phyloP scores from a whole-genome alignment of 495 filamentous ascomycete genomes.

The Neurospora sp. region DNA sequence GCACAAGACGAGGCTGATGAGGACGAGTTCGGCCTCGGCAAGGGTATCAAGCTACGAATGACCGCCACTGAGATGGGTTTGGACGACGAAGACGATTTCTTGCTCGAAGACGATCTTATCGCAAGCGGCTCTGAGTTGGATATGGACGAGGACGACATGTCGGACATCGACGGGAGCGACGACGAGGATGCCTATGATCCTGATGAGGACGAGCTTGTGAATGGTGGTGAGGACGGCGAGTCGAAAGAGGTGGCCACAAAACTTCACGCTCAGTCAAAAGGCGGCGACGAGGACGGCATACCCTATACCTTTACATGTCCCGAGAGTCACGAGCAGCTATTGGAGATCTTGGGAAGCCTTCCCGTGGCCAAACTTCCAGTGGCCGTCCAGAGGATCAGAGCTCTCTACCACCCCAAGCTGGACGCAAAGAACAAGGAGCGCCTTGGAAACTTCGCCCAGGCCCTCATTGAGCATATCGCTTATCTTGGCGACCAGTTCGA shows the following conservation, averaged over 20 bases:
- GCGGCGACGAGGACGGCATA: slow-evolving; percentile 40
- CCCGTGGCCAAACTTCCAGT: slow-evolving; percentile 55
- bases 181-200: slow-evolving; percentile 22
- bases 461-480: slow-evolving; percentile 69
- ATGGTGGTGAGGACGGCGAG: slow-evolving; percentile 46
- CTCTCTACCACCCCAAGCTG: slow-evolving; percentile 82
- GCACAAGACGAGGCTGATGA: slow-evolving; percentile 32
- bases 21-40: slow-evolving; percentile 44
- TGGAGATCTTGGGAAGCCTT: slow-evolving; percentile 51
- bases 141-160: slow-evolving; percentile 41
- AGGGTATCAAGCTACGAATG: slow-evolving; percentile 38
- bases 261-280: slow-evolving; percentile 15
- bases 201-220: slow-evolving; percentile 59
- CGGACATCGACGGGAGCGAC: slow-evolving; percentile 45
- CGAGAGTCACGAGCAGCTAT: slow-evolving; percentile 59
- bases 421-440: slow-evolving; percentile 73
- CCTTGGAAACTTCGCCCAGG: slow-evolving; percentile 59
- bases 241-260: slow-evolving; percentile 34
- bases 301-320: slow-evolving; percentile 83
- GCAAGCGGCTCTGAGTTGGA: slow-evolving; percentile 55
- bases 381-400: slow-evolving; percentile 79
- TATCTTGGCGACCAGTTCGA: slow-evolving; percentile 45
- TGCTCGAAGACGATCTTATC: slow-evolving; percentile 79
- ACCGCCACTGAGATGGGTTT: slow-evolving; percentile 44
- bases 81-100: slow-evolving; percentile 88